Percentiles rank a stretch among this genome's conserved stretches.
phyloP scores from a whole-genome alignment of 768 basidiomycete genomes.

The Leucocoprinus sp. region DNA sequence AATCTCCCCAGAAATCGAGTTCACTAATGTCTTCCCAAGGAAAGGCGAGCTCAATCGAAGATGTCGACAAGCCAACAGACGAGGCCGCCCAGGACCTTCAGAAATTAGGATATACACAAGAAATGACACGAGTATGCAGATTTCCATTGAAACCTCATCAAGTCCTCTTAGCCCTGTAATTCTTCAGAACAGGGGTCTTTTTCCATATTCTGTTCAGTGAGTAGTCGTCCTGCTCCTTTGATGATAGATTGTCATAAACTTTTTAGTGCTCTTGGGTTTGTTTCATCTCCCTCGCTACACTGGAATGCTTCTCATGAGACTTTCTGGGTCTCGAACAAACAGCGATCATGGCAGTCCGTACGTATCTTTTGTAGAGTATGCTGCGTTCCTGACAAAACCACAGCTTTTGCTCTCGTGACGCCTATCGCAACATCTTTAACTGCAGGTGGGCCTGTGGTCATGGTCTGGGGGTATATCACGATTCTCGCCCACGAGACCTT shows the following conservation, averaged over 20 bases:
- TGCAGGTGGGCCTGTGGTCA: slow-evolving; percentile 46
- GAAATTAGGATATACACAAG: slow-evolving; percentile 48
- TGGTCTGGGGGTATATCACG: slow-evolving; percentile 47
- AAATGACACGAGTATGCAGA: slow-evolving; percentile 40
- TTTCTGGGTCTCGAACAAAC: not conserved
- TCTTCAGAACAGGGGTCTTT: slow-evolving; percentile 38
- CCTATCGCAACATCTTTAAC: slow-evolving; percentile 49
- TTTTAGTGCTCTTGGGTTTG: slow-evolving; percentile 41
- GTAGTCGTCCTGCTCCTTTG: slow-evolving; percentile 16
- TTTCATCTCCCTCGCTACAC: not conserved
- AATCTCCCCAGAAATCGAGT: not conserved
- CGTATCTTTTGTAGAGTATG: slow-evolving; percentile 18
- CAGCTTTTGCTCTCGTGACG: slow-evolving; percentile 49
- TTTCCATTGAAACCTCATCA: not conserved
- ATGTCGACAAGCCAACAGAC: slow-evolving; percentile 5
- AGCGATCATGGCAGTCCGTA: slow-evolving; percentile 60
- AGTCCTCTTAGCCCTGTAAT: not conserved
- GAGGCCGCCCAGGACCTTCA: slow-evolving; percentile 29
- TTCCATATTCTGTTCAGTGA: slow-evolving; percentile 48
- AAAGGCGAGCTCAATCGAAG: not conserved
- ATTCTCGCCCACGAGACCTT: not conserved
- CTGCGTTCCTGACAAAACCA: not conserved
- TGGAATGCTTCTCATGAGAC: not conserved
- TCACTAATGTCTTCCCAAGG: not conserved
- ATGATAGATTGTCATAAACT: not conserved